Percentiles rank a stretch among this genome's conserved stretches.
Evolutionary conservation across 352 stramenopile species (phyloP).

Genomic region (Pythium diclinum): DNA sequence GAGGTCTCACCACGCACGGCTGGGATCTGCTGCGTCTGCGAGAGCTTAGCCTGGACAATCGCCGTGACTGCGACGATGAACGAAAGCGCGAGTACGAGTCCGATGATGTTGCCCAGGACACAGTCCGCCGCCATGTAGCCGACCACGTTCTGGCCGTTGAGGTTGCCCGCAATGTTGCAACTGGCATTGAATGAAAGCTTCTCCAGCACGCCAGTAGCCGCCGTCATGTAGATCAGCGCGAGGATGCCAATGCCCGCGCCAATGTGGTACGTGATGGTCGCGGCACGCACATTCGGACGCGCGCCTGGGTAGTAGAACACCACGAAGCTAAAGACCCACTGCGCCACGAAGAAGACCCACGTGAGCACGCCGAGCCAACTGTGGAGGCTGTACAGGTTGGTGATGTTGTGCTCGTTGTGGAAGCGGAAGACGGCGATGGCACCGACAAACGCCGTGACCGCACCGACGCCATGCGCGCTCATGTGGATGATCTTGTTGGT

Average conservation of each 20-base stretch:
- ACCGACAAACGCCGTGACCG: slow-evolving; percentile 56
- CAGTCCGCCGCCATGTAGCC: slow-evolving; percentile 75
- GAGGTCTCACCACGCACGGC: slow-evolving; percentile 35
- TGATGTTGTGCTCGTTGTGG: slow-evolving; percentile 85
- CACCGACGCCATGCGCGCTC: slow-evolving; percentile 57
- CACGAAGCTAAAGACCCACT: slow-evolving; percentile 66
- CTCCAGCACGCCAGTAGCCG: slow-evolving; percentile 64
- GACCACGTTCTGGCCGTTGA: slow-evolving; percentile 61
- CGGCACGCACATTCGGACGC: slow-evolving; percentile 34
- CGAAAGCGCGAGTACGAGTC: slow-evolving; percentile 53
- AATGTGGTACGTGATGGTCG: slow-evolving; percentile 62
- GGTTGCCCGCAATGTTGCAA: slow-evolving; percentile 72
- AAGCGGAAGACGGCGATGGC: slow-evolving; percentile 79
- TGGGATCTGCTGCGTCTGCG: slow-evolving; percentile 14
- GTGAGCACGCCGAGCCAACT: slow-evolving; percentile 79
- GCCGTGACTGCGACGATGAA: slow-evolving; percentile 40
- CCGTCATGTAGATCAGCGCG: slow-evolving; percentile 56
- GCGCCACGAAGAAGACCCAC: slow-evolving; percentile 36
- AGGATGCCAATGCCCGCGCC: slow-evolving; percentile 61
- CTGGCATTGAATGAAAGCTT: slow-evolving; percentile 85
- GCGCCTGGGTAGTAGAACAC: slow-evolving; percentile 80
- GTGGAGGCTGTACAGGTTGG: slow-evolving; percentile 86
- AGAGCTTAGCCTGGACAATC: slow-evolving; percentile 55
- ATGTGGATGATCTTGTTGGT: slow-evolving; percentile 82
- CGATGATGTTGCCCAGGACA: slow-evolving; percentile 69